Evolutionary conservation across 805 yeast genomes (phyloP), one percentile per base, ranked within the genome.

Genomic region (Candida germanica): DNA sequence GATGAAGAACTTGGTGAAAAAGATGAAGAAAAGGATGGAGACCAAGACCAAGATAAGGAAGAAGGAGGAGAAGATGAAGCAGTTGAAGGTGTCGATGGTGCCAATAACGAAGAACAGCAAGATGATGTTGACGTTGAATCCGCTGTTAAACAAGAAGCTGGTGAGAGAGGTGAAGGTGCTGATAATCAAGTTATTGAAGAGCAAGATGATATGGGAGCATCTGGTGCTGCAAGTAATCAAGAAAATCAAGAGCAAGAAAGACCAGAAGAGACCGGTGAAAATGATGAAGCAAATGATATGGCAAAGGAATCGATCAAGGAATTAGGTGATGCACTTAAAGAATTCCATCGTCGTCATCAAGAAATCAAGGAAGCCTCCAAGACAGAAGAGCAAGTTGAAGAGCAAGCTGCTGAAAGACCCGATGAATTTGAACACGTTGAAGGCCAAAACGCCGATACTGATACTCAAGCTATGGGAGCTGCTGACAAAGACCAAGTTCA

Each of bases 391-490:
- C 66, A 73, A 29, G 46, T 42, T 6, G 79, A 80, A 9, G 72
- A 75, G 35, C 62, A 67, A 16, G 79, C 80, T 9, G 80, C 75
- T 40, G 82, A 79, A 42, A 73, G 79, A 33, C 89, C 94, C 0
- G 95, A 87, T 52, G 95, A 87, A 50, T 84, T 87, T 57, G 87
- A 86, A 53, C 93, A 86, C 50, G 68, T 83, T 33, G 87, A 84
- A 26, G 89, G 88, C 31, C 89, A 82, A 30, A 82, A 83, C 42
- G 77, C 91, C 3, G 79, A 82, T 19, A 70, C 66, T 38, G 89
- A 86, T 33, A 86, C 95, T 0, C 98, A 93, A 58, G 98, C 98
- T 1, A 64, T 93, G 34, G 98, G 98, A 15, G 80, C 89, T 29
- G 95, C 96, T 5, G 77, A 79, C 41, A 75, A 80, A 50, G 96